Percentiles rank a stretch among this genome's conserved stretches.
These are phyloP conservation scores for Boletus holoroseus DNA, from an alignment of 1,284 basidiomycete species.

Conservation along the genomic window DNA sequence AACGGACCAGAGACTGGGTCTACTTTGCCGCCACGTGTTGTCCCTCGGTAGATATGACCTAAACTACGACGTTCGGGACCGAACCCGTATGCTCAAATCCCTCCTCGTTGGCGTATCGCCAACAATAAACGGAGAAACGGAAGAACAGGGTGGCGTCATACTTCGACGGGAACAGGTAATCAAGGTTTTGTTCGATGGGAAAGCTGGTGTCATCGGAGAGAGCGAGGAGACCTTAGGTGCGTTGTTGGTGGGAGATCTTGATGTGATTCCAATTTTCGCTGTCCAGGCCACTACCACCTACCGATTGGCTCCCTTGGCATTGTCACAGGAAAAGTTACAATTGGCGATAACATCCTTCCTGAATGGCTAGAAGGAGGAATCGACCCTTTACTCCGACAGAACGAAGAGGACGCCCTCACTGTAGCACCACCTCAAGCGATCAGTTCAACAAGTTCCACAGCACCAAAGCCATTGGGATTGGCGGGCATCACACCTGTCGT, in stretches of 20 bases:
- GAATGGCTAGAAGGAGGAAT: slow-evolving; percentile 63
- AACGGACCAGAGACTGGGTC: slow-evolving; percentile 42
- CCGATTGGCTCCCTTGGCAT: slow-evolving; percentile 54
- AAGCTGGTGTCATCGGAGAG: slow-evolving; percentile 43
- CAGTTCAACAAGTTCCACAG: slow-evolving; percentile 33
- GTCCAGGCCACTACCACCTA: slow-evolving; percentile 39
- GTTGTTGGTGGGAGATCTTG: background rate
- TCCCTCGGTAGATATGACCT: slow-evolving; percentile 82
- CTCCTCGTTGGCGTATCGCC: slow-evolving; percentile 49
- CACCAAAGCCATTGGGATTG: slow-evolving; percentile 16
- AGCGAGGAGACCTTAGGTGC: slow-evolving; percentile 28
- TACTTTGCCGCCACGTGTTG: slow-evolving; percentile 70
- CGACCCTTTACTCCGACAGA: slow-evolving; percentile 50
- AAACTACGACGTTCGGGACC: slow-evolving; percentile 85
- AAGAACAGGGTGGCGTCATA: slow-evolving; percentile 62
- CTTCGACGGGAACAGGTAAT: slow-evolving; percentile 77
- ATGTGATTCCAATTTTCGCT: slow-evolving; percentile 1
- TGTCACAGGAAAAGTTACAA: slow-evolving; percentile 49
- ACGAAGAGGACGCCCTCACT: slow-evolving; percentile 49
- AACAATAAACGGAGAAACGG: slow-evolving; percentile 26
- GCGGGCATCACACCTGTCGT: slow-evolving; percentile 40
- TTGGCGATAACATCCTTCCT: slow-evolving; percentile 42
- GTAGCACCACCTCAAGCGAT: slow-evolving; percentile 34
- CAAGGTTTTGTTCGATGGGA: slow-evolving; percentile 74
- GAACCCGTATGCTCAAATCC: slow-evolving; percentile 73